phyloP scores from a whole-genome alignment of 2,329 filamentous ascomycete species.

The Rhexocercosporidium sp. region DNA sequence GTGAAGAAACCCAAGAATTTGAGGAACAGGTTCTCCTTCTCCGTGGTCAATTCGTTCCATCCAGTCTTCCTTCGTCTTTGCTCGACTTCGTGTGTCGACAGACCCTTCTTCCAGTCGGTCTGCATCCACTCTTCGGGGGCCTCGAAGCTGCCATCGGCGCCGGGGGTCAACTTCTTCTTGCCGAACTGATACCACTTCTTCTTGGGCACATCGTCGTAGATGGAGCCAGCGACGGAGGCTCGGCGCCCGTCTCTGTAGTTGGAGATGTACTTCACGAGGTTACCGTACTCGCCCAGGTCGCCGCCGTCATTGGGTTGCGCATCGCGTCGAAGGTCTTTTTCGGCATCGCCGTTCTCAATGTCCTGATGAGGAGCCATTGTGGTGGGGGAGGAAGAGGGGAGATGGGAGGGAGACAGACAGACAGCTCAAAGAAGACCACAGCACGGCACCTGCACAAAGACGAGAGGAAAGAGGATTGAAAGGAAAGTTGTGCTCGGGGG shows the following conservation, averaged over 20 bases:
- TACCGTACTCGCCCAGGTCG: constrained; percentile 64
- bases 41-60: constrained; percentile 73
- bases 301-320: constrained; percentile 30
- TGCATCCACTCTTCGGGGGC: constrained; percentile 70
- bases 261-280: constrained; percentile 70
- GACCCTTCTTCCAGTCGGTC: constrained; percentile 70
- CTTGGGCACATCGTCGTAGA: constrained; percentile 47
- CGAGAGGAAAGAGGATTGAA: constrained; percentile 17
- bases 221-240: constrained; percentile 49
- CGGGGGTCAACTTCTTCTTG: constrained; percentile 51
- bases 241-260: constrained; percentile 66
- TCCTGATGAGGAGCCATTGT: constrained; percentile 33
- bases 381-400: constrained; percentile 14
- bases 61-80: constrained; percentile 67
- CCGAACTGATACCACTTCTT: constrained; percentile 60
- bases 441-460: constrained; percentile 12
- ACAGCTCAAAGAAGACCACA: constrained; percentile 9
- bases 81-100: constrained; percentile 64
- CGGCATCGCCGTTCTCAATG: constrained; percentile 35
- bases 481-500: background rate
- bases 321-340: constrained; percentile 27
- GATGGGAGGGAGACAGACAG: background rate
- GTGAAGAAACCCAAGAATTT: constrained; percentile 79
- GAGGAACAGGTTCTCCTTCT: constrained; percentile 77
- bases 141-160: constrained; percentile 44